Evolutionary conservation across 768 basidiomycete genomes (phyloP).

Genomic region (Leucosporidium scottii): DNA sequence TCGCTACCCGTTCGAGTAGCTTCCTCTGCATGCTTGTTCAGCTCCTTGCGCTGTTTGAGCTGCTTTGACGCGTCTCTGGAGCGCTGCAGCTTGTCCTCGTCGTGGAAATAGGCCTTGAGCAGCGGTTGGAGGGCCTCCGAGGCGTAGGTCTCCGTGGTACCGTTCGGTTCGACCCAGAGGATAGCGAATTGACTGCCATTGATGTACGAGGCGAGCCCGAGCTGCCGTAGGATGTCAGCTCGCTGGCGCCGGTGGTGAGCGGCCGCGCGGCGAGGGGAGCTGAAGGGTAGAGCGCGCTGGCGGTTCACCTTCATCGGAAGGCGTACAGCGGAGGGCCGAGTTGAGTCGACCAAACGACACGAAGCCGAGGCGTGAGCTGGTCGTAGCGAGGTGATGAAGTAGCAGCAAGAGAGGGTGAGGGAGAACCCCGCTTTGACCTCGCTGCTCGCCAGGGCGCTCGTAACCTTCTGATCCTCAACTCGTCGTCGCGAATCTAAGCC

Average conservation of each 20-base stretch:
- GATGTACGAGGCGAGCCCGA: slow-evolving; percentile 43
- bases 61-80: slow-evolving; percentile 21
- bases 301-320: too few species aligned
- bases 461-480: too few species aligned
- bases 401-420: too few species aligned
- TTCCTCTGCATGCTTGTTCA: slow-evolving; percentile 25
- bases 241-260: slow-evolving; percentile 30
- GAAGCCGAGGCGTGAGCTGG: too few species aligned
- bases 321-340: too few species aligned
- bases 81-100: slow-evolving; percentile 3
- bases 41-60: neutral
- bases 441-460: too few species aligned
- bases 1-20: slow-evolving; percentile 2
- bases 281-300: too few species aligned
- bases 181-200: slow-evolving; percentile 46
- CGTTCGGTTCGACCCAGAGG: slow-evolving; percentile 42
- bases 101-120: slow-evolving; percentile 35
- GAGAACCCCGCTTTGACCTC: too few species aligned
- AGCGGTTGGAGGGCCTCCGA: slow-evolving; percentile 41
- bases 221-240: slow-evolving; percentile 42
- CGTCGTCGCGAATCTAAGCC: too few species aligned
- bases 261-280: too few species aligned
- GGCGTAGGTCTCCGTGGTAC: slow-evolving; percentile 44
- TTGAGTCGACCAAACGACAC: too few species aligned
- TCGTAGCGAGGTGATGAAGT: too few species aligned